phyloP scores from a whole-genome alignment of 169 alveolate genomes.

The Cryptosporidium muris region DNA sequence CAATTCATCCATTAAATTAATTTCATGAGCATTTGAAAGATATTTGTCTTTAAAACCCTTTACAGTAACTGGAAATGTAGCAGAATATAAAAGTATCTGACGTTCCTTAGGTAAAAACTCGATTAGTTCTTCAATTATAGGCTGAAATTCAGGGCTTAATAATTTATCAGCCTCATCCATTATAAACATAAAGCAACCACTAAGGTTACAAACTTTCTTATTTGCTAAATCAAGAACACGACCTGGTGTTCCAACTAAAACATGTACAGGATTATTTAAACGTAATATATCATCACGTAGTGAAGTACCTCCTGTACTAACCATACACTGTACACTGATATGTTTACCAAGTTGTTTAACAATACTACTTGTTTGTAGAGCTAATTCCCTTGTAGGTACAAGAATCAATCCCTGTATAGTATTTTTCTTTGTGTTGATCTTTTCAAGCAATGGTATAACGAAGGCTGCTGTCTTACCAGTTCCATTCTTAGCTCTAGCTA shows the following conservation, averaged over 20 bases:
- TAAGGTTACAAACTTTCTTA: constrained; percentile 91
- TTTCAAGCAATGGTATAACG: constrained; percentile 96
- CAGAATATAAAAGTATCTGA: constrained; percentile 95
- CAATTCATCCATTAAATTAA: constrained; percentile 98
- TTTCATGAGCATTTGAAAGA: constrained; percentile 95
- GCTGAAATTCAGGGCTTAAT: constrained; percentile 96
- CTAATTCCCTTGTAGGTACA: constrained; percentile 97
- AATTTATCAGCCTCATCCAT: constrained; percentile 99
- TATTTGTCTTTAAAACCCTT: constrained; percentile 93
- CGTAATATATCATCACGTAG: constrained; percentile 96
- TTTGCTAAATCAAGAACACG: constrained; percentile 95
- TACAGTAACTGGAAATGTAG: constrained; percentile 98
- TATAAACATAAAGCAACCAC: constrained; percentile 90
- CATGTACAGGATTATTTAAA: constrained; percentile 93
- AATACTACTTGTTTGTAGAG: constrained; percentile 94
- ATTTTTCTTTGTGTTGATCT: constrained; percentile 83
- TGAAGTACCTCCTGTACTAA: constrained; percentile 98
- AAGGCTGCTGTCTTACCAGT: constrained; percentile 99
- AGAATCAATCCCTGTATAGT: constrained; percentile 88
- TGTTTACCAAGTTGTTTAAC: constrained; percentile 96
- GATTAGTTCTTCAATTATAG: constrained; percentile 93
- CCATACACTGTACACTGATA: constrained; percentile 97
- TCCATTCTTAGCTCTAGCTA: constrained; percentile 99
- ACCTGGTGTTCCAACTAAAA: constrained; percentile 99
- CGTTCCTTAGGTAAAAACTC: constrained; percentile 91